Percentiles rank a stretch among this genome's conserved stretches.
Evolutionary conservation across 1,284 basidiomycete species (phyloP).

Genomic region (Schizophyllum commune): DNA sequence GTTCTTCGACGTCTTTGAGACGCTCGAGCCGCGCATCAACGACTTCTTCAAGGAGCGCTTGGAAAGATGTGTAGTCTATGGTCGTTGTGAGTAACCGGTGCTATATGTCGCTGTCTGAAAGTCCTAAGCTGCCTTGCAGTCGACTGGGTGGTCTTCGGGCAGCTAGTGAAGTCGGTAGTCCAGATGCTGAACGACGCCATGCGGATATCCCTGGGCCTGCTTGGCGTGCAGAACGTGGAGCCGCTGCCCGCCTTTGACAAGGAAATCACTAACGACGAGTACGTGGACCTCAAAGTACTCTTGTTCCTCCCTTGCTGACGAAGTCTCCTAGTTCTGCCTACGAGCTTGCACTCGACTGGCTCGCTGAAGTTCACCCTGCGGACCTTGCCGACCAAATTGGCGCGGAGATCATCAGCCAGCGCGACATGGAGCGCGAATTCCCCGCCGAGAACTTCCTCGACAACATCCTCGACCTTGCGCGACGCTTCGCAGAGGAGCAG

Average conservation of each 20-base stretch:
- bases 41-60: neutral
- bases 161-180: neutral
- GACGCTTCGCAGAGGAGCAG: constrained; percentile 11
- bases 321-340: neutral
- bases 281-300: neutral
- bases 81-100: neutral
- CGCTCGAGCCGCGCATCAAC: neutral
- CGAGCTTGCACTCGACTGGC: neutral
- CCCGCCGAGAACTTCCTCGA: neutral
- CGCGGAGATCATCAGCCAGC: neutral
- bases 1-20: neutral
- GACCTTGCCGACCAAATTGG: neutral
- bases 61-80: neutral
- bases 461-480: neutral
- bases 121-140: neutral
- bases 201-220: neutral
- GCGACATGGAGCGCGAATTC: neutral
- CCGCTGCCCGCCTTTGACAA: neutral
- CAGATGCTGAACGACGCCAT: neutral
- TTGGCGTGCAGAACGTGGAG: neutral
- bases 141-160: neutral
- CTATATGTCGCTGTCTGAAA: neutral
- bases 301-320: neutral
- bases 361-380: neutral
- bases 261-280: neutral